Evolutionary conservation across 768 basidiomycete species (phyloP).

Genomic region (Panellus pusillus): DNA sequence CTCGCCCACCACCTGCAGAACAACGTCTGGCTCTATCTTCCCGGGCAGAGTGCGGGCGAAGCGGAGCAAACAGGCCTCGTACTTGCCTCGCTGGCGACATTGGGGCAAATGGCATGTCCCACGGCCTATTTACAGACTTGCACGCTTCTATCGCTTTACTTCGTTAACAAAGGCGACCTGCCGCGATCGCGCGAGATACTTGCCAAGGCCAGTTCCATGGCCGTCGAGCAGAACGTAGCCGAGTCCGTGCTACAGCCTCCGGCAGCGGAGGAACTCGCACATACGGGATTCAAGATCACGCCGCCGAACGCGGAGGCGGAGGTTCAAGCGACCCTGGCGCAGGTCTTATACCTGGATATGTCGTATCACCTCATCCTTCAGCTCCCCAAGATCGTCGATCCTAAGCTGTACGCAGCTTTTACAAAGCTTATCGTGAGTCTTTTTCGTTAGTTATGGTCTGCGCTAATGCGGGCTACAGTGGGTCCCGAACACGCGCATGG

Average conservation of each 20-base stretch:
- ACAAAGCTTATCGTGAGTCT: slow-evolving; percentile 1
- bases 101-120: neutral
- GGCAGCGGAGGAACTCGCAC: neutral
- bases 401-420: neutral
- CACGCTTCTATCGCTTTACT: slow-evolving; percentile 4
- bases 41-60: neutral
- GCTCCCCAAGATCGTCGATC: neutral
- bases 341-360: slow-evolving; percentile 12
- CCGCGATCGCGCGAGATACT: neutral
- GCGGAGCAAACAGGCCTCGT: neutral
- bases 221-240: neutral
- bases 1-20: neutral
- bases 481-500: neutral
- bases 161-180: slow-evolving; percentile 11
- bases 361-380: slow-evolving; percentile 1
- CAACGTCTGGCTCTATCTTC: neutral
- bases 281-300: neutral
- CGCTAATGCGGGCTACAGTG: no score
- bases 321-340: slow-evolving; percentile 6
- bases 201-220: neutral
- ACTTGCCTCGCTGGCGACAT: neutral
- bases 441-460: no score
- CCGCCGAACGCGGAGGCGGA: neutral
- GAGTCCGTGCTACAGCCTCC: neutral
- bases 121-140: slow-evolving; percentile 3